A percentile compares a stretch with the other conserved stretches of the same genome.
These are phyloP conservation scores for Gyrodon tennesseensis DNA, from an alignment of 1,284 basidiomycete genomes.

Conservation along the genomic window DNA sequence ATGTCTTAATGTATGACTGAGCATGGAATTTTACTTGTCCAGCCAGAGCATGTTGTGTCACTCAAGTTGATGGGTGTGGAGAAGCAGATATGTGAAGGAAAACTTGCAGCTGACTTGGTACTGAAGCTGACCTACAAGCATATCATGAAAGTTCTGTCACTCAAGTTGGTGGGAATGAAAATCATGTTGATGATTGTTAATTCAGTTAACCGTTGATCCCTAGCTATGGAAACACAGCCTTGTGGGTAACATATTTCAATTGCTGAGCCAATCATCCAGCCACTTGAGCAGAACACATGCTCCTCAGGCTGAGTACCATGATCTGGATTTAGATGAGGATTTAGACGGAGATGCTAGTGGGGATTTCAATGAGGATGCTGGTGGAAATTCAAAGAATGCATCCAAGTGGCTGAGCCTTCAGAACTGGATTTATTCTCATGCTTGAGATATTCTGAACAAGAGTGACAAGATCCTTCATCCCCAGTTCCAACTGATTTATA, in stretches of 20 bases:
- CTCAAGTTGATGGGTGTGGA: neutral
- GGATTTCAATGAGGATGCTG: too few relatives aligned
- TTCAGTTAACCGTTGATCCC: neutral
- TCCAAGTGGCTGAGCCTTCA: conserved; percentile 24
- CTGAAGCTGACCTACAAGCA: neutral
- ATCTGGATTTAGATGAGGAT: too few relatives aligned
- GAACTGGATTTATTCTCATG: conserved; percentile 31
- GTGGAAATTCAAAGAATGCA: neutral
- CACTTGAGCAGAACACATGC: neutral
- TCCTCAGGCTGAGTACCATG: rapidly evolving
- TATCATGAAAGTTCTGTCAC: neutral
- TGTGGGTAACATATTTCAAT: neutral
- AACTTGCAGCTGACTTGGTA: rapidly evolving
- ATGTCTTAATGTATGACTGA: neutral
- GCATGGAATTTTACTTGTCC: conserved; percentile 1
- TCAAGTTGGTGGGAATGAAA: neutral
- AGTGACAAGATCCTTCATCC: neutral
- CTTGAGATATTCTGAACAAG: neutral
- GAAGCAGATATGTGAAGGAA: neutral
- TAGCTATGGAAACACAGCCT: neutral
- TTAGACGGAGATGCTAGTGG: too few relatives aligned
- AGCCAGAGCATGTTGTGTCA: neutral
- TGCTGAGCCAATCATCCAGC: neutral
- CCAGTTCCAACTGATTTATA: neutral
- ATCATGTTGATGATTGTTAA: neutral